A percentile compares a stretch with the other conserved stretches of the same genome.
These are phyloP conservation scores for Boletus vinaceobasis DNA, from an alignment of 768 basidiomycete species.

Conservation along the genomic window DNA sequence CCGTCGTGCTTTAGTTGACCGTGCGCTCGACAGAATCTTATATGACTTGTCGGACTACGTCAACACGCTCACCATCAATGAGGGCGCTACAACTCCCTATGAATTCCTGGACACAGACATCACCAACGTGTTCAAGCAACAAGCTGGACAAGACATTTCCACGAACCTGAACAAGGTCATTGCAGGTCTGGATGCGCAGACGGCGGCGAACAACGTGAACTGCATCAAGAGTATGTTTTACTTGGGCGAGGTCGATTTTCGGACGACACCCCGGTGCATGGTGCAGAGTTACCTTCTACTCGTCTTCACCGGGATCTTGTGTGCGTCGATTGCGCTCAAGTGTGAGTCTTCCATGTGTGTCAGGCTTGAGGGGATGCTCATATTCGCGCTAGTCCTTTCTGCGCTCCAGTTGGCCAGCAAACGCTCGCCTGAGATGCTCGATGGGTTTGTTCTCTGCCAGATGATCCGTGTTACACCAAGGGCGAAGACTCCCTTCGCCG, in stretches of 20 bases:
- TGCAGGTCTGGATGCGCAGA: slow-evolving; percentile 45
- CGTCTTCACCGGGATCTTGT: slow-evolving; percentile 68
- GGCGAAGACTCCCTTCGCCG: slow-evolving; percentile 90
- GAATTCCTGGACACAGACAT: slow-evolving; percentile 66
- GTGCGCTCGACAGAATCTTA: slow-evolving; percentile 54
- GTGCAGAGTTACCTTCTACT: slow-evolving; percentile 85
- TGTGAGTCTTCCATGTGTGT: slow-evolving; percentile 51
- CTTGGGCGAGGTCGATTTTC: slow-evolving; percentile 72
- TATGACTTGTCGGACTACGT: slow-evolving; percentile 92
- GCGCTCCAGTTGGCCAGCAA: slow-evolving; percentile 84
- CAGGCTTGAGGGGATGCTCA: background rate
- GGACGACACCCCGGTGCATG: slow-evolving; percentile 70
- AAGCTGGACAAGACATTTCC: slow-evolving; percentile 83
- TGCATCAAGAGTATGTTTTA: slow-evolving; percentile 85
- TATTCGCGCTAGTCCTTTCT: slow-evolving; percentile 63
- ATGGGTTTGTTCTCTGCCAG: slow-evolving; percentile 93
- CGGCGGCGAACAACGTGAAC: slow-evolving; percentile 44
- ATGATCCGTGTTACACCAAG: slow-evolving; percentile 95
- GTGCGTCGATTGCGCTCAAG: slow-evolving; percentile 76
- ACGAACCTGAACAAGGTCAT: slow-evolving; percentile 57
- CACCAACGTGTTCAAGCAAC: slow-evolving; percentile 71
- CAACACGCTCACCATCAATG: slow-evolving; percentile 56
- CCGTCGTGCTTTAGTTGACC: background rate
- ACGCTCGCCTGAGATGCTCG: slow-evolving; percentile 80
- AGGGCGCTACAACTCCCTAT: slow-evolving; percentile 45